Conservation (phyloP, 2,329 filamentous ascomycete genomes). For the Colletotrichum agaves region DNA sequence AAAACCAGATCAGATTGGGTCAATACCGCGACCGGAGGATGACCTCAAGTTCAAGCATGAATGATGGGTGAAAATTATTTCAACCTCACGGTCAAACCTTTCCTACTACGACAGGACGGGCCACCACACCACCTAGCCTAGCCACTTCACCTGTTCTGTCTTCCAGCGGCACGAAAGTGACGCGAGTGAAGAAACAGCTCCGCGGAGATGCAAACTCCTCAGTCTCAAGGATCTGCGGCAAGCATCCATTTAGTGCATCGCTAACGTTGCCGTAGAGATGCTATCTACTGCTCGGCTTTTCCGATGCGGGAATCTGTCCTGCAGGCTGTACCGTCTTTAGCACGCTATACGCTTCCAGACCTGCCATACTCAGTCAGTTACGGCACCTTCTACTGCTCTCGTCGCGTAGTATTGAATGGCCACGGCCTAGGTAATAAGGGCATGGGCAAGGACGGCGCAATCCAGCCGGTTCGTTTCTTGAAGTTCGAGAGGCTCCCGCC, state of each 20-base stretch:
- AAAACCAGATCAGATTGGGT: conserved; percentile 4
- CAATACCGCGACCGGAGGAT: conserved; percentile 18
- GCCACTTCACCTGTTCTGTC: neutral
- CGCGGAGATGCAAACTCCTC: conserved; percentile 34
- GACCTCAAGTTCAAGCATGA: conserved; percentile 28
- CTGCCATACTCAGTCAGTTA: conserved; percentile 8
- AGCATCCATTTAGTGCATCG: conserved; percentile 33
- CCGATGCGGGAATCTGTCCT: neutral
- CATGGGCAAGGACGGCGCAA: neutral
- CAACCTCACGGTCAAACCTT: conserved; percentile 20
- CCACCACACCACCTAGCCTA: conserved; percentile 20
- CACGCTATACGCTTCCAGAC: conserved; percentile 9
- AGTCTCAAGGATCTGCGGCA: conserved; percentile 33
- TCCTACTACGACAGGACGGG: conserved; percentile 22
- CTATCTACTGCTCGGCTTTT: conserved; percentile 23
- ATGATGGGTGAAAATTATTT: conserved; percentile 22
- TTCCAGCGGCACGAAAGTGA: neutral
- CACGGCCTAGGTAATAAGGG: neutral
- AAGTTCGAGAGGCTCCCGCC: conserved; percentile 3
- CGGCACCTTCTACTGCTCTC: conserved; percentile 25
- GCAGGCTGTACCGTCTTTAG: neutral
- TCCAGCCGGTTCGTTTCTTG: conserved; percentile 5
- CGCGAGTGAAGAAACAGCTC: neutral
- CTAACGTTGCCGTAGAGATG: conserved; percentile 25
- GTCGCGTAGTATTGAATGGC: conserved; percentile 28